Conservation (phyloP, 164 flowering plant species). For the Piper longum region DNA sequence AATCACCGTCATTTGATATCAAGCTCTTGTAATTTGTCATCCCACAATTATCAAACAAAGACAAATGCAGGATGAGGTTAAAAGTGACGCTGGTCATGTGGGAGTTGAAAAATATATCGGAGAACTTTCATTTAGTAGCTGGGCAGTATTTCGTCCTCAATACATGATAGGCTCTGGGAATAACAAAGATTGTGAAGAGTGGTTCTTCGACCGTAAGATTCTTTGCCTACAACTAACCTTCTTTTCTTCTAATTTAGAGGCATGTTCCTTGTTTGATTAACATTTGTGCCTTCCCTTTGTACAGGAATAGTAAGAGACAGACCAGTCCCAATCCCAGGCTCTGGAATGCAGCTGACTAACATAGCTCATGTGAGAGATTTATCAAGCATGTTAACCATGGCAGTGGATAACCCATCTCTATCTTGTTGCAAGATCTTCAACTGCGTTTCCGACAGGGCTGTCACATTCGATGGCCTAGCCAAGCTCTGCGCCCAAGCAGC, state of each 20-base stretch:
- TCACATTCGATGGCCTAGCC: constrained; percentile 89
- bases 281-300: background rate
- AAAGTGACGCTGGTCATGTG: constrained; percentile 84
- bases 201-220: constrained; percentile 95
- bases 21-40: no score
- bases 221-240: background rate
- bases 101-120: constrained; percentile 74
- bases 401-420: constrained; percentile 66
- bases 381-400: constrained; percentile 75
- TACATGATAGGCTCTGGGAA: constrained; percentile 98
- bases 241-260: no score
- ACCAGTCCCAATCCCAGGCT: constrained; percentile 87
- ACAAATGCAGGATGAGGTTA: constrained; percentile 57
- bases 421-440: constrained; percentile 74
- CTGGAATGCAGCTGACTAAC: constrained; percentile 97
- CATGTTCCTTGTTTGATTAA: background rate
- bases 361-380: constrained; percentile 82
- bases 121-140: constrained; percentile 39
- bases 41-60: no score
- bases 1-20: background rate
- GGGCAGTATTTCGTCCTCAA: constrained; percentile 93
- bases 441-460: constrained; percentile 91
- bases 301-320: constrained; percentile 89
- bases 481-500: constrained; percentile 90
- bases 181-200: constrained; percentile 98